A percentile compares a stretch with the other conserved stretches of the same genome.
Evolutionary conservation across 495 filamentous ascomycete species (phyloP).

Genomic region (Neurospora sp.): DNA sequence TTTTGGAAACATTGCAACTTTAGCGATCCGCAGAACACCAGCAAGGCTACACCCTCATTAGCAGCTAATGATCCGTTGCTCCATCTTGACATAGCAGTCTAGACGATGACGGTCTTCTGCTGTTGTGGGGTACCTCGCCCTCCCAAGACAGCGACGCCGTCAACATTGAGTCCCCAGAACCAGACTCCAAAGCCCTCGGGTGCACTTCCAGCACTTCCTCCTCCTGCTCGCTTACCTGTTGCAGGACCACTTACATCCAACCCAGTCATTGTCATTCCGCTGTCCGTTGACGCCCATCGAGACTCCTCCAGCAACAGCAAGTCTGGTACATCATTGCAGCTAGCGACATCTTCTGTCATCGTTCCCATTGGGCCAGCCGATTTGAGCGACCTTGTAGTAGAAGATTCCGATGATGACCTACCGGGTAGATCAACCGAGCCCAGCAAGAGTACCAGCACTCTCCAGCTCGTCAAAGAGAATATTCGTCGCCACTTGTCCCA

Average conservation of each 20-base stretch:
- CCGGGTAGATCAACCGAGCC: slow-evolving; percentile 6
- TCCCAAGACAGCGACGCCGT: slow-evolving; percentile 16
- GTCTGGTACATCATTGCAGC: slow-evolving; percentile 6
- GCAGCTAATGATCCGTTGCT: not conserved
- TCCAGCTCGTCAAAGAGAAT: slow-evolving; percentile 28
- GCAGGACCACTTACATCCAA: slow-evolving; percentile 15
- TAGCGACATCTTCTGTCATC: slow-evolving; percentile 1
- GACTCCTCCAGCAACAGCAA: not conserved
- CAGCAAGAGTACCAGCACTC: slow-evolving; percentile 24
- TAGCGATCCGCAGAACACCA: not conserved
- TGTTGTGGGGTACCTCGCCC: slow-evolving; percentile 25
- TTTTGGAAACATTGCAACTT: not conserved
- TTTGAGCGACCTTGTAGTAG: slow-evolving; percentile 25
- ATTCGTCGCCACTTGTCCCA: slow-evolving; percentile 38
- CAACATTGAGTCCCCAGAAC: slow-evolving; percentile 7
- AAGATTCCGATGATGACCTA: slow-evolving; percentile 30
- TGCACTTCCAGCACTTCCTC: slow-evolving; percentile 10
- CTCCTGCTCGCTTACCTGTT: slow-evolving; percentile 12
- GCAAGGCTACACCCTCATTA: not conserved
- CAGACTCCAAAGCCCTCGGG: slow-evolving; percentile 4
- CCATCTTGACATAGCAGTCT: not conserved
- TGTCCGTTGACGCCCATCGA: not conserved
- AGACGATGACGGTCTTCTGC: slow-evolving; percentile 30
- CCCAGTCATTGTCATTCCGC: slow-evolving; percentile 1
- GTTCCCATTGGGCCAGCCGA: slow-evolving; percentile 12